phyloP scores from a whole-genome alignment of 257 asterid species.

The Scutellaria baicalensis region DNA sequence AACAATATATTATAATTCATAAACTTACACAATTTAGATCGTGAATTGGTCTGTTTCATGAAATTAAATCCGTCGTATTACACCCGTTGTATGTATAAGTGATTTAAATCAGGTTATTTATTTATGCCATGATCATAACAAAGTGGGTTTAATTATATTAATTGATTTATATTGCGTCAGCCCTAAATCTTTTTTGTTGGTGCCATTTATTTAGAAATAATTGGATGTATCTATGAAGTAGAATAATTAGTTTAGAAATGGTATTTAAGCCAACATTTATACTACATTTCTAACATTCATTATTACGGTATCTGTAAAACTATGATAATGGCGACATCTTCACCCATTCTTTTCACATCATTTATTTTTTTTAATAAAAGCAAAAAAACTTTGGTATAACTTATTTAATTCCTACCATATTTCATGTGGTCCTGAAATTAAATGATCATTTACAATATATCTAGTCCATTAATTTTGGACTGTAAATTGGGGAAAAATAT shows the following conservation, averaged over 20 bases:
- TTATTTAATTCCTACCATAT: constrained; percentile 20
- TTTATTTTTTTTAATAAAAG: constrained; percentile 16
- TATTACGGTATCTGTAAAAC: constrained; percentile 13
- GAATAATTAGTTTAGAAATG: constrained; percentile 4
- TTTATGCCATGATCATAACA: too few species aligned
- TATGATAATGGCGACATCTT: constrained; percentile 14
- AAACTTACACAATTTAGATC: too few species aligned
- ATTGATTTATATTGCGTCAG: background rate
- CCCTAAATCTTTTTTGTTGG: constrained; percentile 8
- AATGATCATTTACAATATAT: constrained; percentile 18
- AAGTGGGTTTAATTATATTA: too few species aligned
- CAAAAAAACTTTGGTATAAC: constrained; percentile 17
- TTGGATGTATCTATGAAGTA: background rate
- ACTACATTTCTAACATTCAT: constrained; percentile 24
- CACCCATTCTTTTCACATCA: constrained; percentile 19
- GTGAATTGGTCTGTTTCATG: too few species aligned
- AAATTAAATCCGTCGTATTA: too few species aligned
- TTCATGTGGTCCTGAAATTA: constrained; percentile 22
- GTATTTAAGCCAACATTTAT: constrained; percentile 20
- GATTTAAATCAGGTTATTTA: too few species aligned
- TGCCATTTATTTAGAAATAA: background rate
- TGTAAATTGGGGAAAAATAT: background rate
- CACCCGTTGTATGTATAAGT: too few species aligned
- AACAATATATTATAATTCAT: too few species aligned
- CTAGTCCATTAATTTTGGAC: constrained; percentile 6